A percentile compares a stretch with the other conserved stretches of the same genome.
These are phyloP conservation scores for Lablab purpureus DNA, from an alignment of 306 rosid genomes.

Conservation along the genomic window DNA sequence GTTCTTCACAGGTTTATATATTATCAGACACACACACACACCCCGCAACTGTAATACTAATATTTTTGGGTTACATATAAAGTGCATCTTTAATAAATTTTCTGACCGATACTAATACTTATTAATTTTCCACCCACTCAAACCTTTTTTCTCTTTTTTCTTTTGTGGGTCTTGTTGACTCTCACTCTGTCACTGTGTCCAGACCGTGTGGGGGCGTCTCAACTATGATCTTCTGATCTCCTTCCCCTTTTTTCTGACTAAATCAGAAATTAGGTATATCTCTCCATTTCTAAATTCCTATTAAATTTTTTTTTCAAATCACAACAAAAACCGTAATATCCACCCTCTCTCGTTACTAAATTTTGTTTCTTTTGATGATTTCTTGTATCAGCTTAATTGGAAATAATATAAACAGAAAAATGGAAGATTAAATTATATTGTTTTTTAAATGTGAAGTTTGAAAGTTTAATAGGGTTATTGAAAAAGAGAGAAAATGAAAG, in stretches of 20 bases:
- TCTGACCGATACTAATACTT: constrained; percentile 1
- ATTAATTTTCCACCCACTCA: constrained; percentile 52
- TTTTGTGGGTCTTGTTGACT: constrained; percentile 19
- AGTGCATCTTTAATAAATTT: constrained; percentile 13
- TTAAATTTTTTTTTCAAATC: no score
- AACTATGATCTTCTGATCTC: constrained; percentile 44
- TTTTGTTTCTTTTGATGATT: no score
- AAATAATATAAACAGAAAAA: no score
- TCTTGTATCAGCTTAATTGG: no score
- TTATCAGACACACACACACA: background rate
- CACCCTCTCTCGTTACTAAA: no score
- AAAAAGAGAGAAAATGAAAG: constrained; percentile 10
- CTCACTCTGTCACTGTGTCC: constrained; percentile 17
- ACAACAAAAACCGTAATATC: no score
- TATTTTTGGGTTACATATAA: constrained; percentile 38
- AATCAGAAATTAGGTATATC: no score
- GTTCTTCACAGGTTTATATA: constrained; percentile 35
- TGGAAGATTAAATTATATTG: no score
- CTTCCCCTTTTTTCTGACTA: no score
- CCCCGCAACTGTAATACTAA: constrained; percentile 25
- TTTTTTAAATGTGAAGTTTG: no score
- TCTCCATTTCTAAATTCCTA: no score
- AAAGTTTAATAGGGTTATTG: no score
- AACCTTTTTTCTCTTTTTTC: background rate
- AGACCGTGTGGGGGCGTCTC: constrained; percentile 48